Conservation (phyloP, 208 protist species). For the Naegleria lovaniensis region DNA sequence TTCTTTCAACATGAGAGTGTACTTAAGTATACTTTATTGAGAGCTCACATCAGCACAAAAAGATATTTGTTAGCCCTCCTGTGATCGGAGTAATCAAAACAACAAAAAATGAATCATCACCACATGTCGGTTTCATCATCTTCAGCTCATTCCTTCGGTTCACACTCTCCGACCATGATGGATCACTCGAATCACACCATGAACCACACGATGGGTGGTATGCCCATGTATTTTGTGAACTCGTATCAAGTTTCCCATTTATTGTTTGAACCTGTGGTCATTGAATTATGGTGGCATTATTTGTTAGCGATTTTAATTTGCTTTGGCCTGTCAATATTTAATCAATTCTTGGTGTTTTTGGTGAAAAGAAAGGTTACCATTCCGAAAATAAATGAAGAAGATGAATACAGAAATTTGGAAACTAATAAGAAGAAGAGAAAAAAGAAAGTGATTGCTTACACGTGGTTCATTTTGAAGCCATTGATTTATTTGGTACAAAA, state of each 20-base stretch:
- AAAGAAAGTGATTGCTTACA: background rate
- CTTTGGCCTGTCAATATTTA: background rate
- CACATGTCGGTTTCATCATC: too few species aligned
- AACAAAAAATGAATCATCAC: background rate
- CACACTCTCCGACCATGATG: background rate
- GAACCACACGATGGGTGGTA: background rate
- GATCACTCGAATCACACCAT: background rate
- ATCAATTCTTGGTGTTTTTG: conserved; percentile 6
- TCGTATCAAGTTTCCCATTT: background rate
- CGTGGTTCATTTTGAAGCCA: background rate
- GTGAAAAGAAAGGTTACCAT: background rate
- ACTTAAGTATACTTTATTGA: too few species aligned
- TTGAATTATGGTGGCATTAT: background rate
- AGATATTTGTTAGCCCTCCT: too few species aligned
- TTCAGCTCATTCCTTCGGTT: background rate
- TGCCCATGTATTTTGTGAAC: conserved; percentile 5
- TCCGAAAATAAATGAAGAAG: background rate
- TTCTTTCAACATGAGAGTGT: too few species aligned
- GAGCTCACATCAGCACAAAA: too few species aligned
- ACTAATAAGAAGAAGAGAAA: background rate
- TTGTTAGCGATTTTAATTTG: background rate
- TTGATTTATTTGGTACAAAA: background rate
- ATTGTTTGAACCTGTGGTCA: background rate
- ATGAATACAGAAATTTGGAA: background rate
- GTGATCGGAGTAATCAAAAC: too few species aligned